Base-by-base conservation (phyloP, 345 rosid species). In the Reutealis trisperma region DNA sequence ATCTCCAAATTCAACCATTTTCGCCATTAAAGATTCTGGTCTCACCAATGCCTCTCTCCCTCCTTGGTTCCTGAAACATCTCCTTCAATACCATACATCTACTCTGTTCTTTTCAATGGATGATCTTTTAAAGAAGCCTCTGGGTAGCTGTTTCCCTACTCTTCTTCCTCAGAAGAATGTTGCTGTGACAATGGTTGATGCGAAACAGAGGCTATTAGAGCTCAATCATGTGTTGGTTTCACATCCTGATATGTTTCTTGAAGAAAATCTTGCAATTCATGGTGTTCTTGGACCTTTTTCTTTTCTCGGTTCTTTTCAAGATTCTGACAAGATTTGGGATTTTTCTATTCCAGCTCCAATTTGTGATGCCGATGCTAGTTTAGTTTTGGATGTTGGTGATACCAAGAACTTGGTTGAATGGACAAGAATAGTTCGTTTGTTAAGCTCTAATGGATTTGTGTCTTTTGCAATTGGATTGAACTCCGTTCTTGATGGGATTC, bases 381-480 rank as follows among this genome's bases (percentile, higher is more conserved):
- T 78, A 14, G 73, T 74, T 67, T 76, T 82, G 1, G 78, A 72
- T 5, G 72, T 62, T 66, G 54, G 13, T 51, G 87, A 82, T 58
- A 55, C 88, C 75, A 70, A 47, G 75, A 49, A 77, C 32, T 58
- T 72, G 71, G 71, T 87, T 22, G 91, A 90, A 59, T 93, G 98
- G 94, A 83, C 30, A 47, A 80, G 77, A 75, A 89, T 89, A 4
- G 70, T 93, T 81, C 93, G 80, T 66, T 67, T 83, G 21, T 84
- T 92, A 63, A 88, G 97, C 80, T 90, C 93, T 6, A 86, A 88
- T 10, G 94, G 97, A 32, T 90, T 84, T 32, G 88, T 90, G 49
- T 83, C 97, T 8, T 95, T 92, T 70, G 92, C 98, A 21, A 83
- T 93, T 14, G 94, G 92, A 41, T 72, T 94, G 78, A 81, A 93